phyloP scores from a whole-genome alignment of 441 rosid species.

The Flueggea neowawraea region DNA sequence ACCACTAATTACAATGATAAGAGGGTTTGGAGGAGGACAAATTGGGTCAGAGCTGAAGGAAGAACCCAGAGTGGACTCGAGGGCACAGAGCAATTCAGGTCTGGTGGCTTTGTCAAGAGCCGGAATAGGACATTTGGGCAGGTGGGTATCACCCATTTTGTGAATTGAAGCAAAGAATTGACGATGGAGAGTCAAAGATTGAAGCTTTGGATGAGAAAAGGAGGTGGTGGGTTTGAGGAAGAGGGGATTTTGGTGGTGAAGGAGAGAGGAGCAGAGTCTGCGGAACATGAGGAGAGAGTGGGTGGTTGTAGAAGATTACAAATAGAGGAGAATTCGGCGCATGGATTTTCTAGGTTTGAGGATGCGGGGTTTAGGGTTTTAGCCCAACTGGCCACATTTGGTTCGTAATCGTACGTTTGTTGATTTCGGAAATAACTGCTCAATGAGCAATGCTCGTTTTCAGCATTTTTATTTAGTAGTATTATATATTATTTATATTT shows the following conservation, averaged over 20 bases:
- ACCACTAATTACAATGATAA: constrained; percentile 77
- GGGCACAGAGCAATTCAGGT: constrained; percentile 60
- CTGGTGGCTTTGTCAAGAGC: constrained; percentile 47
- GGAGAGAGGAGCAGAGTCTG: constrained; percentile 42
- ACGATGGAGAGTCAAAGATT: constrained; percentile 13
- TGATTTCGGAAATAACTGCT: too few species aligned
- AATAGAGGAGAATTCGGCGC: background rate
- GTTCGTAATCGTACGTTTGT: too few species aligned
- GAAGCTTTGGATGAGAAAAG: constrained; percentile 5
- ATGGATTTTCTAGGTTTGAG: too few species aligned
- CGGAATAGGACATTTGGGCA: constrained; percentile 30
- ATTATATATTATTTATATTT: too few species aligned
- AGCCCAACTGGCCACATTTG: too few species aligned
- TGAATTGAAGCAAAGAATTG: constrained; percentile 28
- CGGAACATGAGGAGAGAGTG: constrained; percentile 43
- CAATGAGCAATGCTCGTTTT: too few species aligned
- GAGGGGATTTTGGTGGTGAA: constrained; percentile 22
- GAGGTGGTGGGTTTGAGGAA: constrained; percentile 19
- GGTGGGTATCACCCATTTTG: constrained; percentile 53
- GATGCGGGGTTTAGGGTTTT: too few species aligned
- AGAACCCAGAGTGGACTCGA: constrained; percentile 63
- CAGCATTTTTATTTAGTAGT: too few species aligned
- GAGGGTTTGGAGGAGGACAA: constrained; percentile 51
- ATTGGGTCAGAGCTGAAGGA: constrained; percentile 42
- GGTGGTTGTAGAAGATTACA: background rate